Evolutionary conservation across 495 filamentous ascomycete genomes (phyloP), one percentile per base, ranked within the genome.

Genomic region (Xylaria venustula): DNA sequence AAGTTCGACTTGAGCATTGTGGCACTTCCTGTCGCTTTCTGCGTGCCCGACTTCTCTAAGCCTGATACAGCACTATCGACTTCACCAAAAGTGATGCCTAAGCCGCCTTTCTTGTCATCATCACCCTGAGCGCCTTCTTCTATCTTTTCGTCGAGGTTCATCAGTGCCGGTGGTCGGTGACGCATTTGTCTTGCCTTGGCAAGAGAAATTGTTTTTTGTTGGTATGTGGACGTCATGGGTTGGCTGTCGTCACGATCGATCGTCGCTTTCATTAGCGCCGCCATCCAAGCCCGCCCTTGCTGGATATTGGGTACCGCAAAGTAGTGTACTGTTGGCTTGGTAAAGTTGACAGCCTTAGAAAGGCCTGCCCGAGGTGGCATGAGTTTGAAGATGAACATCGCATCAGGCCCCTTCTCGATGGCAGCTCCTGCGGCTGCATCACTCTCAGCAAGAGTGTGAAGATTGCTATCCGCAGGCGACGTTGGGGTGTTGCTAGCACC

Each of bases 311-410:
- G 91, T 40, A 97, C 93, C 15, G 96, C 95, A 73, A 99, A 98
- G 69, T 97, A 99, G 69, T 99, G 95, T 19, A 96, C 89, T 0
- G 92, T 91, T 5, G 93, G 95, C 69, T 96, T 97, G 7, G 95
- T 99, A 75, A 98, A 98, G 59, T 91, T 95, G 50, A 99, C 93
- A 4, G 90, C 93, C 58, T 91, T 90, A 1, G 90, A 88, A 23
- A 93, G 83, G n/a, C 92, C 92, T 19, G 85, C 82, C 58, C 92
- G 90, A 3, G 95, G 95, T 1, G 95, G 94, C 7, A 96, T 88
- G 20, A 99, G 87, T 74, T 98, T 99, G 84, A 99, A 99, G 69
- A 97, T 97, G 79, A 99, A 99, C 70, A 91, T 87, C 0, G 82
- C 73, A 54, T 86, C 86, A 58, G 77, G 64, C 32, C 78, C 73